Conservation (phyloP, 805 yeast species). For the Starmera amethionina region DNA sequence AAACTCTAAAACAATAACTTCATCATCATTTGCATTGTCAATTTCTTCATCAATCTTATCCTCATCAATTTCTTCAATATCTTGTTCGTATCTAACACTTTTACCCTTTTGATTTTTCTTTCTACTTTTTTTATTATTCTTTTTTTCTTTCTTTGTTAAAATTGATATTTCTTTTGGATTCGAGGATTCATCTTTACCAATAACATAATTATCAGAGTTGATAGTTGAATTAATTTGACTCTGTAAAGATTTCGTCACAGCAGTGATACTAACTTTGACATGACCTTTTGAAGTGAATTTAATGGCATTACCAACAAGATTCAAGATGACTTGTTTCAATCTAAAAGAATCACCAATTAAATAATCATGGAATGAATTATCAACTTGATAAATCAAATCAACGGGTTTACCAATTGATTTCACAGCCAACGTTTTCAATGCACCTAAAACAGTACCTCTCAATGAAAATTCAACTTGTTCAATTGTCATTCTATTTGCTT, state of each 20-base stretch:
- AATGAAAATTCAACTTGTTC: constrained; percentile 75
- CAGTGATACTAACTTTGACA: constrained; percentile 61
- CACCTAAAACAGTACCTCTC: constrained; percentile 78
- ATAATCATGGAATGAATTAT: constrained; percentile 74
- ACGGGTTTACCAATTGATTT: constrained; percentile 76
- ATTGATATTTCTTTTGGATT: constrained; percentile 1
- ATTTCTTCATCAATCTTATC: constrained; percentile 16
- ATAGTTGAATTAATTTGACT: constrained; percentile 32
- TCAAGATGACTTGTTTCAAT: constrained; percentile 69
- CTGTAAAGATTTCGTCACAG: constrained; percentile 22
- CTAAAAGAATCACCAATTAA: constrained; percentile 79
- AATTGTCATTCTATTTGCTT: constrained; percentile 82
- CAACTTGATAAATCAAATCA: constrained; percentile 68
- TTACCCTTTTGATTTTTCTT: too few species aligned
- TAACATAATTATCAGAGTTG: constrained; percentile 14
- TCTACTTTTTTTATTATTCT: constrained; percentile 24
- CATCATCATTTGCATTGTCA: constrained; percentile 10
- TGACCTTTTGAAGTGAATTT: constrained; percentile 72
- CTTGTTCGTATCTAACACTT: too few species aligned
- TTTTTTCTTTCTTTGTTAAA: constrained; percentile 61
- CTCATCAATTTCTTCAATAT: constrained; percentile 5
- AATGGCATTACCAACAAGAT: constrained; percentile 76
- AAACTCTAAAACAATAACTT: constrained; percentile 54
- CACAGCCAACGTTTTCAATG: constrained; percentile 73
- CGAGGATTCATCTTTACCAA: constrained; percentile 19